Conservation (phyloP, 495 filamentous ascomycete species). For the Gamarada debralockiae region DNA sequence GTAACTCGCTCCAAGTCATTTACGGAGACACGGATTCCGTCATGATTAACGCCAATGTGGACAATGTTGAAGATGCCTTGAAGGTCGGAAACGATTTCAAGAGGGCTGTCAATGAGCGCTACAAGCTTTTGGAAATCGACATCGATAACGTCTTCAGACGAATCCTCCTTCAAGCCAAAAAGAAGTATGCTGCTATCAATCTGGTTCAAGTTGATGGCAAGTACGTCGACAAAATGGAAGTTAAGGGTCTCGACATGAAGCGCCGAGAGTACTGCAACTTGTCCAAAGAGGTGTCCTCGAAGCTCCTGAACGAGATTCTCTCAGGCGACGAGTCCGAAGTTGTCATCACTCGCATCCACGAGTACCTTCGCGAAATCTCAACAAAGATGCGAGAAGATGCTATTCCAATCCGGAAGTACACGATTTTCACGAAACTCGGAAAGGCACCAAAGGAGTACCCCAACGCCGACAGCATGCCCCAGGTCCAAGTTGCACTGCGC, state of each 20-base stretch:
- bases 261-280: slow-evolving; percentile 92
- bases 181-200: slow-evolving; percentile 98
- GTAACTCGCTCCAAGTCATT: slow-evolving; percentile 82
- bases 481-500: slow-evolving; percentile 88
- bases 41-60: slow-evolving; percentile 98
- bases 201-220: slow-evolving; percentile 86
- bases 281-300: slow-evolving; percentile 86
- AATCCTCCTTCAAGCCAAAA: slow-evolving; percentile 92
- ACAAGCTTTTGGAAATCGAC: slow-evolving; percentile 89
- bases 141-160: slow-evolving; percentile 97
- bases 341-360: slow-evolving; percentile 85
- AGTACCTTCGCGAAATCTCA: slow-evolving; percentile 80
- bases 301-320: slow-evolving; percentile 83
- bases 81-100: slow-evolving; percentile 75
- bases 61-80: slow-evolving; percentile 86
- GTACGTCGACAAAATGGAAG: slow-evolving; percentile 89
- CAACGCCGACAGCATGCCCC: slow-evolving; percentile 91
- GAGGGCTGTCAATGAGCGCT: slow-evolving; percentile 76
- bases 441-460: slow-evolving; percentile 92
- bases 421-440: slow-evolving; percentile 95
- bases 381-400: slow-evolving; percentile 74
- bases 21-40: slow-evolving; percentile 99
- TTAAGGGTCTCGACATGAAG: slow-evolving; percentile 98
- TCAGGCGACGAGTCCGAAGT: slow-evolving; percentile 90
- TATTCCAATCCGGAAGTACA: slow-evolving; percentile 80